phyloP scores from a whole-genome alignment of 202 grass and related monocot genomes.

The Schoenoplectus tabernaemontani region DNA sequence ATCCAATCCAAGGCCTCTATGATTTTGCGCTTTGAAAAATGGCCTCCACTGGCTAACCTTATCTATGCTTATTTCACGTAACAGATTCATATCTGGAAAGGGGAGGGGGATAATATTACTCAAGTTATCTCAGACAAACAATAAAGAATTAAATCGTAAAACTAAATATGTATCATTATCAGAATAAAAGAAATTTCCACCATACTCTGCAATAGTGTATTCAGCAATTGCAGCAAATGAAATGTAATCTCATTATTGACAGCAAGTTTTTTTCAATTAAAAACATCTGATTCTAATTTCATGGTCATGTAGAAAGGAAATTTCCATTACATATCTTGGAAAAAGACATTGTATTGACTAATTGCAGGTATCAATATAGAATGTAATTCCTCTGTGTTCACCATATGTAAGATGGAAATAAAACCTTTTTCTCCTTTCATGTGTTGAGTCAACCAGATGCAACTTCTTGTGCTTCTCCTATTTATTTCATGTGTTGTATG shows the following conservation, averaged over 20 bases:
- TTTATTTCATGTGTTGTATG: not conserved
- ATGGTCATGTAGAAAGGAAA: not conserved
- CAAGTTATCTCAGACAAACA: not conserved
- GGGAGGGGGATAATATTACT: slow-evolving; percentile 22
- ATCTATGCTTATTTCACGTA: slow-evolving; percentile 87
- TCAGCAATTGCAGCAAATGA: not conserved
- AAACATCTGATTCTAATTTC: not conserved
- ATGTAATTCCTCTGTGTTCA: not conserved
- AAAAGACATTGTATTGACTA: not conserved
- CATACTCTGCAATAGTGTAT: not conserved
- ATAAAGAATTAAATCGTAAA: not conserved
- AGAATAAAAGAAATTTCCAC: not conserved
- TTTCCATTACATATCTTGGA: not conserved
- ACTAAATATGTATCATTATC: not conserved
- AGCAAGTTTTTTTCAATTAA: not conserved
- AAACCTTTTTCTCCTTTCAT: not conserved
- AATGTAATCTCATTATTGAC: not conserved
- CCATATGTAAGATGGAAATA: not conserved
- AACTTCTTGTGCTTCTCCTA: not conserved
- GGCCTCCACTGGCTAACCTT: slow-evolving; percentile 70
- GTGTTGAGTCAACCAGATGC: not conserved
- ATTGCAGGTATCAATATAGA: not conserved
- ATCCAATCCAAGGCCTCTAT: slow-evolving; percentile 57
- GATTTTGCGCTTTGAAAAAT: slow-evolving; percentile 59
- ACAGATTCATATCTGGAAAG: slow-evolving; percentile 55